phyloP scores from a whole-genome alignment of 2,329 filamentous ascomycete species.

The Dothistroma pini region DNA sequence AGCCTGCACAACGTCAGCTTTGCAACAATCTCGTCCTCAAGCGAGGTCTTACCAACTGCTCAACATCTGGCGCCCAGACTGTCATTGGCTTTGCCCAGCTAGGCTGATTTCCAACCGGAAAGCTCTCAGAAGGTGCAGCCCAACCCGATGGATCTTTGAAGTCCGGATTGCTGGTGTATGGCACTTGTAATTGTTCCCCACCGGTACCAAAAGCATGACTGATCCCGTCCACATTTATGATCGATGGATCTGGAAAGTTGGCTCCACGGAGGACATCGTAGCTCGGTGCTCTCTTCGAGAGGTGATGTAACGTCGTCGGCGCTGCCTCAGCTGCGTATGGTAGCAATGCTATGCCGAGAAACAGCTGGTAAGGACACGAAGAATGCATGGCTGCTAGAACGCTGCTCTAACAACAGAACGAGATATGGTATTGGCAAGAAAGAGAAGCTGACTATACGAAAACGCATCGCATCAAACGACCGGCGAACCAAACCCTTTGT shows the following conservation, averaged over 20 bases:
- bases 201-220: slow-evolving; percentile 55
- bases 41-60: slow-evolving; percentile 33
- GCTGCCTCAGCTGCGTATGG: neutral
- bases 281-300: slow-evolving; percentile 9
- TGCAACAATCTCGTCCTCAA: neutral
- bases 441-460: neutral
- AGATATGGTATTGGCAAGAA: neutral
- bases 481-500: neutral
- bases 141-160: slow-evolving; percentile 45
- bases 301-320: neutral
- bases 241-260: slow-evolving; percentile 54
- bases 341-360: neutral
- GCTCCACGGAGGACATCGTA: slow-evolving; percentile 22
- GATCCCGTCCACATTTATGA: slow-evolving; percentile 47
- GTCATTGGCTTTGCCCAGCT: slow-evolving; percentile 22
- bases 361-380: neutral
- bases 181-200: slow-evolving; percentile 43
- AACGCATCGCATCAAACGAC: neutral
- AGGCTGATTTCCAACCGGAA: slow-evolving; percentile 39
- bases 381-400: slow-evolving; percentile 1
- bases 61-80: slow-evolving; percentile 59
- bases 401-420: neutral
- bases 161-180: slow-evolving; percentile 49
- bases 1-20: neutral
- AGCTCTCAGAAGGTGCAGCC: slow-evolving; percentile 43